Conservation (phyloP, 306 rosid genomes). For the Ammopiptanthus mongolicus region DNA sequence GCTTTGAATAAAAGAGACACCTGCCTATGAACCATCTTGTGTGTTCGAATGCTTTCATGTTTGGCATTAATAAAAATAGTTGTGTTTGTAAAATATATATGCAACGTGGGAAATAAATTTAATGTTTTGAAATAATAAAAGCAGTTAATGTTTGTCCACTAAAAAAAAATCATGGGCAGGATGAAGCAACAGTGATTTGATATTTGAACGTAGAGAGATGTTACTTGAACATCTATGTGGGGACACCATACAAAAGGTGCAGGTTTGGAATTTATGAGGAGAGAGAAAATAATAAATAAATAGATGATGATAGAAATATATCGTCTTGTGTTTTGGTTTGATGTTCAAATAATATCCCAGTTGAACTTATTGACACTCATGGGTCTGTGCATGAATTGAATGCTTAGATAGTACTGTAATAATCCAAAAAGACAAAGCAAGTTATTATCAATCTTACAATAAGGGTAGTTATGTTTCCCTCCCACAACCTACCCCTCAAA, state of each 20-base stretch:
- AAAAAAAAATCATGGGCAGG: background rate
- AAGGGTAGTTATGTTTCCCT: background rate
- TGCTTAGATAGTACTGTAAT: background rate
- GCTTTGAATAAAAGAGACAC: slow-evolving; percentile 10
- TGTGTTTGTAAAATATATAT: background rate
- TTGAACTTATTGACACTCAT: background rate
- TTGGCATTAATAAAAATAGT: background rate
- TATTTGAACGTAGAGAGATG: too few species aligned
- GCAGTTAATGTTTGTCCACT: background rate
- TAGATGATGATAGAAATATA: too few species aligned
- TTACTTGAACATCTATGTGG: too few species aligned
- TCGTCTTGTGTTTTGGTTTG: too few species aligned
- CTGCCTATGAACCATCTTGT: background rate
- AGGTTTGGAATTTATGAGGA: too few species aligned
- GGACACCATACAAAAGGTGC: too few species aligned
- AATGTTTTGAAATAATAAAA: background rate
- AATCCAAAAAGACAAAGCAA: background rate
- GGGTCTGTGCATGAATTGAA: background rate
- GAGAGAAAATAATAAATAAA: too few species aligned
- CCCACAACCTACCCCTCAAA: background rate
- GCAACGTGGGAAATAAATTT: too few species aligned
- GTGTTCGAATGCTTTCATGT: slow-evolving; percentile 5
- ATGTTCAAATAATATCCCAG: too few species aligned
- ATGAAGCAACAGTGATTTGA: background rate
- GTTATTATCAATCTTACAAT: background rate